Evolutionary conservation across 2,329 filamentous ascomycete genomes (phyloP), one percentile per base, ranked within the genome.

Genomic region (Westerdykella sp.): DNA sequence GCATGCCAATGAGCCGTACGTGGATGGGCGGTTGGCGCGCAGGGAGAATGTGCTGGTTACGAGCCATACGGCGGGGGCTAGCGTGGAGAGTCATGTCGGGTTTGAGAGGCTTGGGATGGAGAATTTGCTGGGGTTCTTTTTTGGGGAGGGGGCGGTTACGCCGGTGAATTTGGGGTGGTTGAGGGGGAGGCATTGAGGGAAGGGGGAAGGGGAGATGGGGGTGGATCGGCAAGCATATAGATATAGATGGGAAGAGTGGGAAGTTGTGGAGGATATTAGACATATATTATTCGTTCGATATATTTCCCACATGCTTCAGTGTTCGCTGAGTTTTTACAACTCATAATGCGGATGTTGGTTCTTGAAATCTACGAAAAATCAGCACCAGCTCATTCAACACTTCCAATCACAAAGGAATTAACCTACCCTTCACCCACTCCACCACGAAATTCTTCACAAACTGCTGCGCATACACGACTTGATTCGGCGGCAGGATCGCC

Each of bases 51-150:
- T 78, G 0, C 73, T 81, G 67, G 59, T 85, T 42, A 79, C 82
- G n/a, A 78, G 79, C 41, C 83, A 85, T 58, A 83, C 83, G 50
- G 82, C 81, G 1, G 81, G 81, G 0, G 80, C 80, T 3, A 83
- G 80, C 30, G 71, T 84, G 12, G 80, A 84, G 60, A 81, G 81
- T 47, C 79, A 81, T 54, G 60, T 76, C n/a, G 80, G 78, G 4
- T 84, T 85, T 51, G 82, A 85, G 68, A 74, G 78, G 60, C 56
- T 84, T 59, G 78, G 77, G 28, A 84, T 86, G 74, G 70, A 78
- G 55, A 86, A 85, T 58, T 73, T 85, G 39, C 68, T 83, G 65
- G 74, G 75, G 0, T 35, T 9, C 7, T 81, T 81, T 43, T 57
- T 84, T 42, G 62, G 63, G 2, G 75, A 74, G 0, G 67, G 68